Evolutionary conservation across 768 basidiomycete genomes (phyloP), one percentile per base, ranked within the genome.

Genomic region (Russula earlei): DNA sequence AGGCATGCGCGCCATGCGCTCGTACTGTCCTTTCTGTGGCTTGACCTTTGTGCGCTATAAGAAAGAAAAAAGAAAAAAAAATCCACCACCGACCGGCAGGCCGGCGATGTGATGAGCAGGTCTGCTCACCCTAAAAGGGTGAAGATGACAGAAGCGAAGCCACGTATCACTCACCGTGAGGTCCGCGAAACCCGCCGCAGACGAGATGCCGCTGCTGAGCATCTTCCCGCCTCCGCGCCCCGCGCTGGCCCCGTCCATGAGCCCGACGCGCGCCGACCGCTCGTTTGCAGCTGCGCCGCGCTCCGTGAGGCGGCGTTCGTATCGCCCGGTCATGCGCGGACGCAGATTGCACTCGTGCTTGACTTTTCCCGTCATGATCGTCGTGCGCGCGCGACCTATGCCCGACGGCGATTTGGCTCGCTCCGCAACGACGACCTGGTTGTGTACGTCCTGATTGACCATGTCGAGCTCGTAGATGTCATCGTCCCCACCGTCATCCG

Each of bases 1-100:
- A 6, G 91, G 90, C 71, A 96, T 84, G 67, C 93, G 88, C n/a
- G 87, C 85, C 81, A 89, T 87, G 62, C 88, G 86, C 69, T 93
- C 90, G 71, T 87, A 87, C 14, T 79, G 73, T 27, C 85, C 85
- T 62, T 88, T 87, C 17, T 75, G 68, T 1, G 73, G 76, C 67
- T 85, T 88, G 37, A 72, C 78, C 70, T 84, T 88, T 15, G 81
- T 74, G 77, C 79, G 80, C 85, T 84, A 60, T 12, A 56, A 20
- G 47, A 36, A 5, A 37, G 27, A 43, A 4, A 24, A 56, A 47
- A 11, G 41, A 11, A n/a, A n/a, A n/a, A n/a, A n/a, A n/a, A n/a
- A n/a, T n/a, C n/a, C n/a, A n/a, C n/a, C n/a, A n/a, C n/a, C n/a
- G 17, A 9, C 11, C 40, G 10, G 19, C 11, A 20, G 45, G 1